These are phyloP conservation scores for Monosporascus sp. DNA, from an alignment of 2,329 filamentous ascomycete species.

Conservation along the genomic window DNA sequence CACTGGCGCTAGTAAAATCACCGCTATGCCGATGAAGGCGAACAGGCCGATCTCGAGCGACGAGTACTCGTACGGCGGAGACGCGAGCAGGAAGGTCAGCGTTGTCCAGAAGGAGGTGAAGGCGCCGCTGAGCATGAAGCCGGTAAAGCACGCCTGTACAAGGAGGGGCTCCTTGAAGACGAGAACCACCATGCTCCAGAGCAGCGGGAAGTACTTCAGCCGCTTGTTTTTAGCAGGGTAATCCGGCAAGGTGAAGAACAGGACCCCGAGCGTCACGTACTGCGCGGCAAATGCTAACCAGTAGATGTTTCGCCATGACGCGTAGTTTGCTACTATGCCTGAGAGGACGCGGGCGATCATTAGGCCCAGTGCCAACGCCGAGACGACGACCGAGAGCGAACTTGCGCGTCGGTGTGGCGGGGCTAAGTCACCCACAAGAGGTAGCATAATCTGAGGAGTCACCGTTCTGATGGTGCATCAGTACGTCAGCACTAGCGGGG, in stretches of 20 bases:
- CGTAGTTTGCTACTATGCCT: slow-evolving; percentile 61
- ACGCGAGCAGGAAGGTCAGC: slow-evolving; percentile 71
- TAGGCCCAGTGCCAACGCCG: slow-evolving; percentile 59
- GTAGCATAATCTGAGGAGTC: slow-evolving; percentile 56
- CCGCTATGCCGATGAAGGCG: slow-evolving; percentile 67
- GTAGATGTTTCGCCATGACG: slow-evolving; percentile 62
- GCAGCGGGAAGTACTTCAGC: slow-evolving; percentile 54
- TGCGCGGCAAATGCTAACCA: slow-evolving; percentile 62
- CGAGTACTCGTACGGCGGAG: slow-evolving; percentile 61
- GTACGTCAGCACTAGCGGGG: slow-evolving; percentile 28
- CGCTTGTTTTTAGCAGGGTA: slow-evolving; percentile 61
- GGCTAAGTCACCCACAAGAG: slow-evolving; percentile 63
- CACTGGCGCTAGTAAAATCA: slow-evolving; percentile 62
- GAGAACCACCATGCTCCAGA: slow-evolving; percentile 56
- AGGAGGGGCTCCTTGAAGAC: slow-evolving; percentile 54
- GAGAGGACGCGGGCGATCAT: slow-evolving; percentile 63
- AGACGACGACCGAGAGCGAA: slow-evolving; percentile 60
- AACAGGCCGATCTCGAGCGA: slow-evolving; percentile 71
- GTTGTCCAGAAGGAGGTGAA: slow-evolving; percentile 69
- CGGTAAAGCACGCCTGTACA: slow-evolving; percentile 50
- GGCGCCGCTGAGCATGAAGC: slow-evolving; percentile 39
- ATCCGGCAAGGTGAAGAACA: slow-evolving; percentile 65
- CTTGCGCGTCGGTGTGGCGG: slow-evolving; percentile 56
- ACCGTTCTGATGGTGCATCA: slow-evolving; percentile 21
- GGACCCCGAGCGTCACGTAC: slow-evolving; percentile 53